Evolutionary conservation across 2,329 filamentous ascomycete genomes (phyloP), one percentile per base, ranked within the genome.

Genomic region (Periconia sp.): DNA sequence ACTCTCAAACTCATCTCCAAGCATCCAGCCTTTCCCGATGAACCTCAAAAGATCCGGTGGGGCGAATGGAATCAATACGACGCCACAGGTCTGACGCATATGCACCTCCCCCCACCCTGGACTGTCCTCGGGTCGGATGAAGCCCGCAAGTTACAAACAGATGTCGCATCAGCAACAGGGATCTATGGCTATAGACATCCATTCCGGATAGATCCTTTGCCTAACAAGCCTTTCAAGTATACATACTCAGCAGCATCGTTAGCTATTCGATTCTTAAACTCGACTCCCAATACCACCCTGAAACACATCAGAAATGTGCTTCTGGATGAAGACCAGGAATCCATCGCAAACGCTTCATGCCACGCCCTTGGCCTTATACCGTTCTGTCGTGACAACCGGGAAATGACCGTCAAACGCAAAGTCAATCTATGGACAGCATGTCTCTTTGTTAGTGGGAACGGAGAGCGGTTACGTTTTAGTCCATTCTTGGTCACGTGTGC

Each of bases 401-500:
- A 20, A 49, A 14, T 49, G n/a, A 40, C 17, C 14, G 43, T 49
- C n/a, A 19, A 42, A 19, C 37, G 47, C 10, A 15, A 42, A 10
- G 37, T 49, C 19, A 23, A 49, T 41, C 18, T 49, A 10, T 49
- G 47, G 47, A 19, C 11, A 19, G 40, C 47, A 15, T 40, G 47
- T 11, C 30, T 49, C 13, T 27, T 17, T 15, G 37, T 20, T 27
- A n/a, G 33, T 6, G 9, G 14, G 1, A 7, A 6, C 2, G 8
- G 31, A 18, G 23, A 46, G 2, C 27, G 13, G 17, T 17, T 40
- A 19, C 27, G 31, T 37, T n/a, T 6, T 13, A 20, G 37, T 11
- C 11, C 18, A 18, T 33, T 3, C 15, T 33, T 23, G 27, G 23
- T 49, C 11, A 33, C 47, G 14, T 27, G 19, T 20, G 30, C 37